Evolutionary conservation across 805 yeast species (phyloP), one percentile per base, ranked within the genome.

Genomic region (Starmerella stigmatis): DNA sequence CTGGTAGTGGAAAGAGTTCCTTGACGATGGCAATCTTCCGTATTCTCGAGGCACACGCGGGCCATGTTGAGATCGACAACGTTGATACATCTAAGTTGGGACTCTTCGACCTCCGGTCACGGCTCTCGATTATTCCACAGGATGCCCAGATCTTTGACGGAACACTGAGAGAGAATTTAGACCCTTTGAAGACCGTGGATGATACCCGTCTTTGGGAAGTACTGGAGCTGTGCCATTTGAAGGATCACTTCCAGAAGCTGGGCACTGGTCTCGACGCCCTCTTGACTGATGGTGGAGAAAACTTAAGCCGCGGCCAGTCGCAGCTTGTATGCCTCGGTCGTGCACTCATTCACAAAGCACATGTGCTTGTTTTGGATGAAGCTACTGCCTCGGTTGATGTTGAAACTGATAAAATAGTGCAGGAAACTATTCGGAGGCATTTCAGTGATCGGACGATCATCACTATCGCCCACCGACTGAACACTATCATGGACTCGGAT

Each of bases 1-100:
- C 97, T 0, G 97, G 97, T 51, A 96, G 96, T 3, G 97, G 97
- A 50, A 86, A 86, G 62, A 79, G 89, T 0, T 78, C 94, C 2
- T 70, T 86, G 57, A 81, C 94, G 0, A 66, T 85, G 60, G 88
- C 95, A 0, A 64, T 86, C 28, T 86, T 84, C 70, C 70, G 96
- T 55, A 77, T 86, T 38, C 79, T 88, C 56, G 96, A 88, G 63
- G 73, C 81, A 1, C 76, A 77, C 15, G 64, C 62, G 15, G 94
- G 94, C 15, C 61, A 66, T 23, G 81, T 86, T 54, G 68, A 66
- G 12, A 81, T 86, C 51, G 96, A 88, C 65, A 77, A 73, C 23
- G 58, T 83, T n/a, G 65, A 81, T 54, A 83, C 83, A 3, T 68
- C 76, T 31, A 58, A 67, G 22, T 72, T 86, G 43, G 96, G 96